phyloP scores from a whole-genome alignment of 805 yeast genomes.

The Ogataea ramenticola region DNA sequence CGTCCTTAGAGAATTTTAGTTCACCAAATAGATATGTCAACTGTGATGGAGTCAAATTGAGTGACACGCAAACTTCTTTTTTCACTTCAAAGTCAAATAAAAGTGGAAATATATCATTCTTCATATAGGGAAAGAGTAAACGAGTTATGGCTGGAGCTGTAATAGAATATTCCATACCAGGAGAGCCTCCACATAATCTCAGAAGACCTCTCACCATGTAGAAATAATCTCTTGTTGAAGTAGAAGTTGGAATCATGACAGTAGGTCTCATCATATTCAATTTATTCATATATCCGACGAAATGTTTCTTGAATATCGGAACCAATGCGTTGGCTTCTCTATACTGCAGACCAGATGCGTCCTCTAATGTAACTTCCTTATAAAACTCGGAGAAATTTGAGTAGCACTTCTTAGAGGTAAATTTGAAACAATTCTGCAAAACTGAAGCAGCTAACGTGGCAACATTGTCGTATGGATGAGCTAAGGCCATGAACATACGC shows the following conservation, averaged over 20 bases:
- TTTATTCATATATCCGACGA: slow-evolving; percentile 37
- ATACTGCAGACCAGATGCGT: slow-evolving; percentile 27
- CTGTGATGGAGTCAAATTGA: slow-evolving; percentile 47
- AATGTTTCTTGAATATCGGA: slow-evolving; percentile 23
- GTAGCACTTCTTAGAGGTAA: slow-evolving; percentile 8
- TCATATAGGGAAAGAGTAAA: no score
- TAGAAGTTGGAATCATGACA: slow-evolving; percentile 43
- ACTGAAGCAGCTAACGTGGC: slow-evolving; percentile 60
- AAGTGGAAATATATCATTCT: no score
- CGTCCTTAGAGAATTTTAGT: slow-evolving; percentile 34
- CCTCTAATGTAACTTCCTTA: neutral
- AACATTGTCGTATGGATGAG: slow-evolving; percentile 69
- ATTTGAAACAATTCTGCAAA: slow-evolving; percentile 31
- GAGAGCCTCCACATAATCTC: no score
- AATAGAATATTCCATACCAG: no score
- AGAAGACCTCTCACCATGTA: slow-evolving; percentile 56
- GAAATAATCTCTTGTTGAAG: slow-evolving; percentile 52
- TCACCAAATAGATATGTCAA: slow-evolving; percentile 40
- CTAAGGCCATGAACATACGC: slow-evolving; percentile 39
- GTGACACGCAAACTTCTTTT: slow-evolving; percentile 76
- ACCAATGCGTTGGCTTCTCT: slow-evolving; percentile 22
- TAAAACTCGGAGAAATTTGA: slow-evolving; percentile 21
- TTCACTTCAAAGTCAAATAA: slow-evolving; percentile 53
- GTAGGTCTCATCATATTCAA: slow-evolving; percentile 30
- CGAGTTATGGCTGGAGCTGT: no score